Base-by-base conservation (phyloP, 805 yeast species). In the Ogataea pilisensis region DNA sequence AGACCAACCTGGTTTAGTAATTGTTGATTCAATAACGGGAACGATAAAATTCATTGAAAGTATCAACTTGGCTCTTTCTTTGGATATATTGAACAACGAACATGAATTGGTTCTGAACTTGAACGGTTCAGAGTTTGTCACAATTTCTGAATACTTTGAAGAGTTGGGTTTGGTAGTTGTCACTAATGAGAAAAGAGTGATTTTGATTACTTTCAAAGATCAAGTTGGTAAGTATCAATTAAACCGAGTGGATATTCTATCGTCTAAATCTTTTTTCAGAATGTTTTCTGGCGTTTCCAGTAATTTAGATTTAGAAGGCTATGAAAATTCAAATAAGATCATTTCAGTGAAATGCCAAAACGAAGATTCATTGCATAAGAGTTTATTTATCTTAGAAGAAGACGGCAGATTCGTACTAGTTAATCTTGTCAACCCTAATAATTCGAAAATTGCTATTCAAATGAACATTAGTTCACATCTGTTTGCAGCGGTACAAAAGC, bases 101-200 rank as follows among this genome's bases (percentile, higher is more conserved):
- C 61, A 55, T 12, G 42, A 55, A 30, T 64, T 65, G 36, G 51
- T 60, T 3, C 51, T 81, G 18, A 70, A 67, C 31, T 63, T 81
- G 5, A 52, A 65, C 1, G 59, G 70, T 16, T 67, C 70, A 13
- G 97, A 90, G 56, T 55, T 58, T 24, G 66, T 88, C 14, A 74
- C 78, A 1, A 51, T 69, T 29, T 72, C 82, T 1, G 76, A 78
- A 40, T 75, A 75, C 44, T 70, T 82, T 9, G 87, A 80, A 48
- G 90, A 93, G 0, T 78, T 84, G 1, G 96, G 96, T 2, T 67
- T 87, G 4, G 68, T 82, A 0, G 54, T 83, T 8, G 75, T 88
- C 7, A 87, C 96, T 0, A 76, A 85, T 3, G 65, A 75, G 45
- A 87, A 87, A 19, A 69, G 90, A 44, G 76, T 82, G 32, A 58